Base-by-base conservation (phyloP, 148 eudicot species). In the Pharnaceum exiguum region DNA sequence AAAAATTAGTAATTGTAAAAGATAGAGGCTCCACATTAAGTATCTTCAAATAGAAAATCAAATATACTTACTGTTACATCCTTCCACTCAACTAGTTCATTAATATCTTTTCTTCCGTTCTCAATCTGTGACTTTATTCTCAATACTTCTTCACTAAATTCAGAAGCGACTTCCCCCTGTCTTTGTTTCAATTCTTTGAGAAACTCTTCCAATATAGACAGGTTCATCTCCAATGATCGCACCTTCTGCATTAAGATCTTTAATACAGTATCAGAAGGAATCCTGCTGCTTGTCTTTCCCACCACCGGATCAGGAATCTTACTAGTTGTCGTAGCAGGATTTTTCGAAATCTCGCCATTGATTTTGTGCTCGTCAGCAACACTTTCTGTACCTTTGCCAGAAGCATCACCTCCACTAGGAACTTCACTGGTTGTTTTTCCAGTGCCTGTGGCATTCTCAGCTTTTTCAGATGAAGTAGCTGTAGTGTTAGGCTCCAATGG, bases 201-300 rank as follows among this genome's bases (percentile, higher is more conserved):
- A 69, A 82, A 87, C 66, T 82, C 87, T 76, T 91, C 97, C 67
- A 91, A 60, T 10, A 76, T 62, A 18, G 89, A 80, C 39, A 91
- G 71, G 42, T 91, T 91, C 50, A 75, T 24, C 71, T 91, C 97
- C 55, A 91, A 72, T 44, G 93, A 77, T 66, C 86, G 75, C 45
- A 91, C 94, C 65, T 82, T 91, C 68, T 87, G 97, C 84, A 91
- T 71, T 67, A 91, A 62, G 46, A 91, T 83, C 67, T 87, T 91
- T 27, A 91, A 69, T 50, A 82, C 96, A 15, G 86, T 79, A 63
- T 87, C 96, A 28, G 84, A 82, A 16, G 84, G 94, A 57, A 77
- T 71, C 70, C 97, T 81, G n/a, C 77, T 79, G 68, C 61, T 80
- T 35, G 85, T 49, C 30, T 75, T 75, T 44, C 75, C 80, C 28